These are phyloP conservation scores for Aegilops umbellulata DNA, from an alignment of 176 grass and related monocot species.

Conservation along the genomic window DNA sequence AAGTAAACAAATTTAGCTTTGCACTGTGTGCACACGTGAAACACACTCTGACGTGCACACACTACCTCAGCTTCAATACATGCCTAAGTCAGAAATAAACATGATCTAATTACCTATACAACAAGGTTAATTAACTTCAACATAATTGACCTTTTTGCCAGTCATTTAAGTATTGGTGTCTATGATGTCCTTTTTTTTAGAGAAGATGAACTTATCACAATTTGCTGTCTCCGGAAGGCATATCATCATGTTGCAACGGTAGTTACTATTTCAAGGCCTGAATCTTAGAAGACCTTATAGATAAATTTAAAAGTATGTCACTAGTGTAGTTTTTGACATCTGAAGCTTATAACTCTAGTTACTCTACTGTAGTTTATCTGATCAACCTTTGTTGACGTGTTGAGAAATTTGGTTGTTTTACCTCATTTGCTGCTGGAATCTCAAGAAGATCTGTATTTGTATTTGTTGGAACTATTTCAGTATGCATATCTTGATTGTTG, in stretches of 20 bases:
- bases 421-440: neutral
- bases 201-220: neutral
- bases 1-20: too few relatives aligned
- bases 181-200: neutral
- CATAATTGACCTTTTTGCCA: neutral
- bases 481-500: neutral
- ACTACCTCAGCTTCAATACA: too few relatives aligned
- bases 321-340: neutral
- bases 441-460: neutral
- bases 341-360: neutral
- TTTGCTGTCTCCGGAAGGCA: constrained; percentile 9
- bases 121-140: too few relatives aligned
- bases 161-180: neutral
- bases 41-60: too few relatives aligned
- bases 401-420: neutral
- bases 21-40: too few relatives aligned
- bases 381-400: neutral
- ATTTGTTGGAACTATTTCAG: neutral
- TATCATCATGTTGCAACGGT: neutral
- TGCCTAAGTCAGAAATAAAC: too few relatives aligned
- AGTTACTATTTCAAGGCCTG: neutral
- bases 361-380: neutral
- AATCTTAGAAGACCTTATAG: constrained; percentile 5
- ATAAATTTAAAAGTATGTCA: constrained; percentile 1
- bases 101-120: too few relatives aligned